Conservation (phyloP, 768 basidiomycete genomes). For the Pisolithus marmoratus region DNA sequence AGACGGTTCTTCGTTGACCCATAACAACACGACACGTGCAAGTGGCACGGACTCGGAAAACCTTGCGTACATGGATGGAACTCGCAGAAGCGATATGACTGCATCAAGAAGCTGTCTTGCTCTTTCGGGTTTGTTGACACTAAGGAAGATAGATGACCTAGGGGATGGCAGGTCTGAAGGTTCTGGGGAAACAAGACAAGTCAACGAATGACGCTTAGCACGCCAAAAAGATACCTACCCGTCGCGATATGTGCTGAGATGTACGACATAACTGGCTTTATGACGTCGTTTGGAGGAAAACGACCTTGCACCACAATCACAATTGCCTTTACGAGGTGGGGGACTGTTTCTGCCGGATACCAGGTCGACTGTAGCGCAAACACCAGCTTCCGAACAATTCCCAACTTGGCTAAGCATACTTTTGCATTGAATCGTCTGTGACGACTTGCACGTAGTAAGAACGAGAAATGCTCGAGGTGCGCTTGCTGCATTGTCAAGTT, state of each 20-base stretch:
- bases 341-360: slow-evolving; percentile 50
- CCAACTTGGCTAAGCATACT: slow-evolving; percentile 66
- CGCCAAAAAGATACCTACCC: slow-evolving; percentile 34
- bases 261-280: slow-evolving; percentile 85
- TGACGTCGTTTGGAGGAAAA: slow-evolving; percentile 67
- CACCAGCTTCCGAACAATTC: slow-evolving; percentile 68
- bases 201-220: neutral
- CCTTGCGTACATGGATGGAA: slow-evolving; percentile 54
- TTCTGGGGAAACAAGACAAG: neutral
- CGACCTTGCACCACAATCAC: slow-evolving; percentile 54
- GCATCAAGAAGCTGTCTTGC: slow-evolving; percentile 64
- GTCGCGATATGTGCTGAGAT: slow-evolving; percentile 74
- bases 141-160: slow-evolving; percentile 5
- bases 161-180: slow-evolving; percentile 5
- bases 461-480: slow-evolving; percentile 78
- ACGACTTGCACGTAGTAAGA: slow-evolving; percentile 65
- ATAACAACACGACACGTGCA: slow-evolving; percentile 70
- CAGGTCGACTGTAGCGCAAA: slow-evolving; percentile 77
- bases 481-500: slow-evolving; percentile 67
- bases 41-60: slow-evolving; percentile 72
- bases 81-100: slow-evolving; percentile 56
- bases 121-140: slow-evolving; percentile 39
- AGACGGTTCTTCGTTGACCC: slow-evolving; percentile 74
- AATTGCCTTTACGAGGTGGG: slow-evolving; percentile 54
- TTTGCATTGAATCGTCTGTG: slow-evolving; percentile 74